Conservation (phyloP, 805 yeast species). For the Wickerhamiella australiensis region DNA sequence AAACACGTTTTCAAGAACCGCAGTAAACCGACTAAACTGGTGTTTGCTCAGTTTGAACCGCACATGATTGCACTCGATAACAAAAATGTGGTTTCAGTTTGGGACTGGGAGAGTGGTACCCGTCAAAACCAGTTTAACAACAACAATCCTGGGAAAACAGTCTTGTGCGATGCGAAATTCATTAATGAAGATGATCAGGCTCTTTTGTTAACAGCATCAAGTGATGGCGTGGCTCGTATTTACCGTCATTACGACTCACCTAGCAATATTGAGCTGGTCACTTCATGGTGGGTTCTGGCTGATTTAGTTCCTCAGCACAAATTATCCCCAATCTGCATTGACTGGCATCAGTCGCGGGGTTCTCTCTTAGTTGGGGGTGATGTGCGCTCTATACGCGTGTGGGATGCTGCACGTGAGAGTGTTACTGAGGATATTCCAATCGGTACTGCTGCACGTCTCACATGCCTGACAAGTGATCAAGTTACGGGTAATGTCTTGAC, state of each 20-base stretch:
- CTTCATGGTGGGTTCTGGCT: slow-evolving; percentile 89
- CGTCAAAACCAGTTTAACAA: slow-evolving; percentile 61
- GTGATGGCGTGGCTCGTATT: slow-evolving; percentile 86
- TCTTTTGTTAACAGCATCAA: slow-evolving; percentile 71
- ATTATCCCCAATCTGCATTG: slow-evolving; percentile 72
- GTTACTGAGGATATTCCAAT: slow-evolving; percentile 84
- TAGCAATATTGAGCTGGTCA: slow-evolving; percentile 47
- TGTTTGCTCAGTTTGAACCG: slow-evolving; percentile 84
- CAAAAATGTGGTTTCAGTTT: slow-evolving; percentile 67
- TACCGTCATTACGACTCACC: slow-evolving; percentile 60
- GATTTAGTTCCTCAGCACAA: slow-evolving; percentile 71
- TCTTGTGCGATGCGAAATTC: slow-evolving; percentile 73
- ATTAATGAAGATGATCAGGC: slow-evolving; percentile 90
- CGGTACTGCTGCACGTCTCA: slow-evolving; percentile 76
- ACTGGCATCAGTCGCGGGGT: slow-evolving; percentile 96
- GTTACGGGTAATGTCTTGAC: slow-evolving; percentile 83
- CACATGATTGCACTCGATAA: slow-evolving; percentile 71
- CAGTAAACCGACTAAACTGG: slow-evolving; percentile 33
- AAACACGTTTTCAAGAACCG: slow-evolving; percentile 49
- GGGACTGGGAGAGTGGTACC: slow-evolving; percentile 69
- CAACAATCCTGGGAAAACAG: slow-evolving; percentile 77
- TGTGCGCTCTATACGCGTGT: slow-evolving; percentile 75
- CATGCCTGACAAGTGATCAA: slow-evolving; percentile 86
- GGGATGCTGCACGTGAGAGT: slow-evolving; percentile 95
- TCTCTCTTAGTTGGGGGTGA: slow-evolving; percentile 87